A percentile compares a stretch with the other conserved stretches of the same genome.
phyloP scores from a whole-genome alignment of 148 eudicot genomes.

The Cornus suecica region DNA sequence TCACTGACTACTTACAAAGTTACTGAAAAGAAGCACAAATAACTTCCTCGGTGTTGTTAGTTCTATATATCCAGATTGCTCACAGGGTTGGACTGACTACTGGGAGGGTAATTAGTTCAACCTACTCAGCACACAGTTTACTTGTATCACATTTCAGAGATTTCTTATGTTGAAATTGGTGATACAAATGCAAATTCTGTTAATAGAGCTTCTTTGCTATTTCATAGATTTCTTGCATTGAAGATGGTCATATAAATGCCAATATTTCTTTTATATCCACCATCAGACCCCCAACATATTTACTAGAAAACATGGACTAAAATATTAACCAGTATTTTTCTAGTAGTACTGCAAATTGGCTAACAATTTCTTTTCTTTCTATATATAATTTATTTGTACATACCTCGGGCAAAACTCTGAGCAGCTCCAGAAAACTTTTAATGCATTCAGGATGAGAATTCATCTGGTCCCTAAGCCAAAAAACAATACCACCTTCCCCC shows the following conservation, averaged over 20 bases:
- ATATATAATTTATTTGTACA: neutral
- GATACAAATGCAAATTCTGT: neutral
- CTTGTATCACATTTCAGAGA: neutral
- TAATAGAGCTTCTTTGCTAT: neutral
- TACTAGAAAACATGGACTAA: neutral
- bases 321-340: neutral
- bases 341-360: neutral
- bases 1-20: too few relatives aligned
- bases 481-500: conserved; percentile 92
- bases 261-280: neutral
- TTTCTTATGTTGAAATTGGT: neutral
- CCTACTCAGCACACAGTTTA: neutral
- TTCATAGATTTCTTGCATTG: neutral
- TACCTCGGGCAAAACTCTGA: conserved; percentile 98
- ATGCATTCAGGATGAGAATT: conserved; percentile 77
- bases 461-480: conserved; percentile 89
- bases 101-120: too few relatives aligned
- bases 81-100: too few relatives aligned
- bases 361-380: neutral
- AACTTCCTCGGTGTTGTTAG: too few relatives aligned
- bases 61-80: too few relatives aligned
- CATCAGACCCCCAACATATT: conserved; percentile 1
- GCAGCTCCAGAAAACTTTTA: conserved; percentile 90
- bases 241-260: neutral
- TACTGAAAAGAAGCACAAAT: too few relatives aligned